phyloP scores from a whole-genome alignment of 176 grass and related monocot species.

The Oryza coarctata region DNA sequence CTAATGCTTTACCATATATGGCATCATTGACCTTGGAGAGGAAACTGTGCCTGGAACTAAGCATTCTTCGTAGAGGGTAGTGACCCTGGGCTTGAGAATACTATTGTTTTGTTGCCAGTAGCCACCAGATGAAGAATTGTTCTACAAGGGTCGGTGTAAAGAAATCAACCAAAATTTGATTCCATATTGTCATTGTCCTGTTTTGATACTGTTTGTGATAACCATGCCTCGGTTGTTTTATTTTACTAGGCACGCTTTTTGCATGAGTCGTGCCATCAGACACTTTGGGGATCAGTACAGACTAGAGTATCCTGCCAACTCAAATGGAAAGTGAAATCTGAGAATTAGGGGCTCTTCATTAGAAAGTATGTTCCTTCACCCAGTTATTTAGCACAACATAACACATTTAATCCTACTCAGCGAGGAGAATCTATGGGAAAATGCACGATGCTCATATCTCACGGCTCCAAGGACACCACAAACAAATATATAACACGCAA shows the following conservation, averaged over 20 bases:
- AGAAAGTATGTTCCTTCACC: background rate
- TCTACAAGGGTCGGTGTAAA: too few species aligned
- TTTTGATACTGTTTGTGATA: background rate
- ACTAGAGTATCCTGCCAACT: background rate
- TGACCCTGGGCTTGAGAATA: background rate
- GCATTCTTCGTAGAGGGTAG: too few species aligned
- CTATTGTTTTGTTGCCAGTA: background rate
- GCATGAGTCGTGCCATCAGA: background rate
- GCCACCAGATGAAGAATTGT: background rate
- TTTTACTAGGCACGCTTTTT: background rate
- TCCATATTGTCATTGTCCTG: too few species aligned
- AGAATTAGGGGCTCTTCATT: background rate
- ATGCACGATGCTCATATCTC: background rate
- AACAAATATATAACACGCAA: slow-evolving; percentile 21
- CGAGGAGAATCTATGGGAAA: background rate
- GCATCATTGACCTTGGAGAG: background rate
- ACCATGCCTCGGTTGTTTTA: too few species aligned
- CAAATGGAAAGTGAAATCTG: background rate
- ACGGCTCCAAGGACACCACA: background rate
- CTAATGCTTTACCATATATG: background rate
- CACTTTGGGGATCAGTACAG: background rate
- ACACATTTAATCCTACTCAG: background rate
- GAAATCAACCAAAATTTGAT: background rate
- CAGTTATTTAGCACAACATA: background rate
- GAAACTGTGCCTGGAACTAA: background rate